Evolutionary conservation across 768 basidiomycete species (phyloP), one percentile per base, ranked within the genome.

Genomic region (Boletus subparvulus): DNA sequence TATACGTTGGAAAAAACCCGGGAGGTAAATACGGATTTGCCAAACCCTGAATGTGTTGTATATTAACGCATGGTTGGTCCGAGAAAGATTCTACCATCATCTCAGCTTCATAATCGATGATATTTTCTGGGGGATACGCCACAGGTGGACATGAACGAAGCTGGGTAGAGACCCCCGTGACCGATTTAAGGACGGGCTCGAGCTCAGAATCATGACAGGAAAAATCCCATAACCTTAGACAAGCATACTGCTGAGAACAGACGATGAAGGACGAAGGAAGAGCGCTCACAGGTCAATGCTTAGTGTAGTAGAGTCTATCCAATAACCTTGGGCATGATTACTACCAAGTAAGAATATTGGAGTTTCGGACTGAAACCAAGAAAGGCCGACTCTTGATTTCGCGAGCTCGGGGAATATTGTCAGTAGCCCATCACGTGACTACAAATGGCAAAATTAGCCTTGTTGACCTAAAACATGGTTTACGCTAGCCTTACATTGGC

Each of bases 291-390:
- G 11, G 47, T 63, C 54, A 10, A 71, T 21, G 8, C 13, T 52
- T 6, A 71, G 43, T n/a, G 62, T 61, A 21, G 60, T 63, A 41
- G 61, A 12, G 30, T 41, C 50, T 47, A 43, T 55, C 70, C 70
- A 73, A 26, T 13, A 32, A 24, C 62, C 55, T 3, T 50, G 50
- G 6, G 47, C 21, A 26, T 36, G 24, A 32, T 56, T 56, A 28
- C 30, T 39, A 39, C 62, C 60, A 2, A 71, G 59, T 19, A 71
- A 19, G 42, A 71, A 58, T 45, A 68, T 35, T 1, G 71, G 71
- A 5, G 62, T 63, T 49, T 67, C 67, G 16, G 61, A 71, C 44
- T 73, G 65, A 35, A 61, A 49, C 65, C 68, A 71, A 12, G 58
- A 62, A 48, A 71, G 56, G 12, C 65, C 61, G 19, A 56, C 35